Base-by-base conservation (phyloP, 1,284 basidiomycete species). In the Rhodotorula glutinis region DNA sequence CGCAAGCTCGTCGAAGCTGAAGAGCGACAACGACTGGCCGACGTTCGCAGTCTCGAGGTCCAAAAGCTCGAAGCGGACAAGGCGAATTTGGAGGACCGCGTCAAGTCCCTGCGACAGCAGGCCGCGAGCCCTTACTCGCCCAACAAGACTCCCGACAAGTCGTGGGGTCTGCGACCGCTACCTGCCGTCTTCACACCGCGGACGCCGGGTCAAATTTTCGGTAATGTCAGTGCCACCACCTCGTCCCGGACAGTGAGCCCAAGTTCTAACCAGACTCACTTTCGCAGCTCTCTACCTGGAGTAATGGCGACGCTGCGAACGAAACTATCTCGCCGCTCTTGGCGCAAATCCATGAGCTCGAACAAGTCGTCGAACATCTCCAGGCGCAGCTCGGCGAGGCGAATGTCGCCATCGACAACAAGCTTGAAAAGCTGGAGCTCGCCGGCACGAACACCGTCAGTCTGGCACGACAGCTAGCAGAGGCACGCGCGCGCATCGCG, bases 361-460 rank as follows among this genome's bases (percentile, higher is more conserved):
- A 76, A 38, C 64, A 70, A 21, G 53, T 74, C 53, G 67, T 75
- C 61, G 69, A 70, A 27, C 54, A 70, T 16, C 67, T 76, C 27
- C 87, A 90, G 71, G 80, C 80, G 19, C 86, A 91, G 70, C 85
- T 92, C 25, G 86, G 88, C 68, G 81, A 77, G 3, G 90, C 89
- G 7, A 91, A 92, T 77, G 85, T 88, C 52, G 88, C 84, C 73
- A 88, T 92, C 57, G 90, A 92, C 73, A 86, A 90, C 74, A 91
- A 91, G 77, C 82, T 92, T 14, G 88, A 89, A 76, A 86, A 87
- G 65, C 85, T 92, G 9, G 88, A 89, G 74, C 85, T 89, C 65
- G 87, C 88, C 3, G 89, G 89, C 2, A 78, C 87, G 8, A 87
- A 85, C 82, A 83, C 78, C 3, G 68, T 80, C n/a, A 67, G 74